Percentiles rank a stretch among this genome's conserved stretches.
Evolutionary conservation across 2,329 filamentous ascomycete genomes (phyloP).

Genomic region (Trichophyton schoenleinii): DNA sequence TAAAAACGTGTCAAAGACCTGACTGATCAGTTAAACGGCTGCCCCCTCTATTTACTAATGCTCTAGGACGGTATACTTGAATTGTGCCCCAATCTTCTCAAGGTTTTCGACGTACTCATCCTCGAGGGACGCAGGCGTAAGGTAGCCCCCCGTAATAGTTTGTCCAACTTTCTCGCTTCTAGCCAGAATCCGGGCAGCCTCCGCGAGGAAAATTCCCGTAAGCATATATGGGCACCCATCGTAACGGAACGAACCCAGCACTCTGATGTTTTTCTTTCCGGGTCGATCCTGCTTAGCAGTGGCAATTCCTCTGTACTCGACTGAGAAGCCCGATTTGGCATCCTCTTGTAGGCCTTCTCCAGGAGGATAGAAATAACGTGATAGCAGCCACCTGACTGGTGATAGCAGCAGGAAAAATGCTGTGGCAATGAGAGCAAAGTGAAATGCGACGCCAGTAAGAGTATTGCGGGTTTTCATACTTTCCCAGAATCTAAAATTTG

Average conservation of each 20-base stretch:
- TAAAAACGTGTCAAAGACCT: neutral
- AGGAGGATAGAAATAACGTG: constrained; percentile 37
- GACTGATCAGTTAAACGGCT: neutral
- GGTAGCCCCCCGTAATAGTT: constrained; percentile 34
- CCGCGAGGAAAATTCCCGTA: constrained; percentile 32
- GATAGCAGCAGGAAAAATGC: constrained; percentile 38
- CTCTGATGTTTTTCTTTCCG: constrained; percentile 23
- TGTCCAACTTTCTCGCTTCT: constrained; percentile 29
- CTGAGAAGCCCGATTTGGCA: constrained; percentile 25
- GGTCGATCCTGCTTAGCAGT: constrained; percentile 27
- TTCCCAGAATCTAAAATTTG: constrained; percentile 45
- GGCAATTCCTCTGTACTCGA: constrained; percentile 36
- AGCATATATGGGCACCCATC: constrained; percentile 33
- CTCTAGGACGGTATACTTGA: constrained; percentile 30
- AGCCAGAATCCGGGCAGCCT: constrained; percentile 35
- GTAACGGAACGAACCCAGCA: constrained; percentile 31
- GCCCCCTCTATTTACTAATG: neutral
- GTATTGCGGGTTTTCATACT: constrained; percentile 42
- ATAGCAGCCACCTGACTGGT: constrained; percentile 41
- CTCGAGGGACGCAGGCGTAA: constrained; percentile 38
- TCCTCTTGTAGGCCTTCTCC: constrained; percentile 39
- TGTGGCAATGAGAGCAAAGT: constrained; percentile 36
- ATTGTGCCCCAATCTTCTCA: constrained; percentile 30
- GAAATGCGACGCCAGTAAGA: constrained; percentile 37
- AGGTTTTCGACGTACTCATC: constrained; percentile 36